These are phyloP conservation scores for Melaleuca alternifolia DNA, from an alignment of 345 rosid species.

Conservation along the genomic window DNA sequence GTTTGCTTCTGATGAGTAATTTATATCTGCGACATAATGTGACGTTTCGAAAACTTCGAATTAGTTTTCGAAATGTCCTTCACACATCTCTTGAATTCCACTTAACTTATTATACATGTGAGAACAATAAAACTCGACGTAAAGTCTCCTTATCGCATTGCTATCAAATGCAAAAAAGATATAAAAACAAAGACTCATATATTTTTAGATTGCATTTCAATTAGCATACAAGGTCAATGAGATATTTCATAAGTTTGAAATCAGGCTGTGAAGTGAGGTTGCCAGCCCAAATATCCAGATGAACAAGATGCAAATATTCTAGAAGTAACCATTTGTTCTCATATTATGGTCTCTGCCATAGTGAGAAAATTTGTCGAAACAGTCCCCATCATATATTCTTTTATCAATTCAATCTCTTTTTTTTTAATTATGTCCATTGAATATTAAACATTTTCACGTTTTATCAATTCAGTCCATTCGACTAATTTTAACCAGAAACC, in stretches of 20 bases:
- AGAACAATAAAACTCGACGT: not conserved
- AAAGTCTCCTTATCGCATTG: not conserved
- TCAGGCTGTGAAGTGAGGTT: not conserved
- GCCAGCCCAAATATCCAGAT: not conserved
- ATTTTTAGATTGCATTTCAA: not conserved
- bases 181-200: no score
- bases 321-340: not conserved
- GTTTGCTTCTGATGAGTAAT: not conserved
- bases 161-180: not conserved
- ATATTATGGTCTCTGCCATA: not conserved
- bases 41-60: not conserved
- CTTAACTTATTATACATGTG: not conserved
- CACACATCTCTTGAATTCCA: not conserved
- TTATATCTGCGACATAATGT: not conserved
- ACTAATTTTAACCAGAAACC: no score
- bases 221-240: not conserved
- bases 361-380: no score
- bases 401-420: no score
- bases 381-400: no score
- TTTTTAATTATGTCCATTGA: no score
- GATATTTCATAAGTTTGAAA: not conserved
- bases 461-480: no score
- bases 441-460: no score
- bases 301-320: not conserved
- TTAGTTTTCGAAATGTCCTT: not conserved